These are phyloP conservation scores for Agaricus sinodeliciosus DNA, from an alignment of 768 basidiomycete species.

Conservation along the genomic window DNA sequence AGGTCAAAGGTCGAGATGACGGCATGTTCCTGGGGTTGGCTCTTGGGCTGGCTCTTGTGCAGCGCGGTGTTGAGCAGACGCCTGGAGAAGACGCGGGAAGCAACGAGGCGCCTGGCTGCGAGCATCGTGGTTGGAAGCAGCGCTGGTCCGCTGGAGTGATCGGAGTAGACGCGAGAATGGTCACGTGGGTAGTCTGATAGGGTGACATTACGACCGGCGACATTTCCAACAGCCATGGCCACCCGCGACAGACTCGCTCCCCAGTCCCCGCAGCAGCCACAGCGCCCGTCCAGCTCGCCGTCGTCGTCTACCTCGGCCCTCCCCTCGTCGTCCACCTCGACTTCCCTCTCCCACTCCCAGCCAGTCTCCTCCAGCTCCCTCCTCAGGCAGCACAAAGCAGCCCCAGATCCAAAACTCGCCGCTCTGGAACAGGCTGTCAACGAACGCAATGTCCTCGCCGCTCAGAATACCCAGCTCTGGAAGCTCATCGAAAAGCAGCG, in stretches of 20 bases:
- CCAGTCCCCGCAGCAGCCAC: conserved; percentile 25
- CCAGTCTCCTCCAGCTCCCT: conserved; percentile 46
- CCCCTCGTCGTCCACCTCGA: conserved; percentile 23
- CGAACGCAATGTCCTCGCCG: conserved; percentile 74
- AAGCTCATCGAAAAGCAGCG: conserved; percentile 92
- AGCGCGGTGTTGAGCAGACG: conserved; percentile 5
- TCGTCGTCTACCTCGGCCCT: conserved; percentile 23
- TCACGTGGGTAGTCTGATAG: not conserved
- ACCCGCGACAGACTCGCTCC: conserved; percentile 25
- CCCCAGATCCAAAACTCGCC: conserved; percentile 47
- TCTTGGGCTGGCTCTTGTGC: not conserved
- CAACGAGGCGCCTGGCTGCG: not conserved
- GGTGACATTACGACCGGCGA: not conserved
- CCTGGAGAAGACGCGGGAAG: not conserved
- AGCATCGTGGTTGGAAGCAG: conserved; percentile 2
- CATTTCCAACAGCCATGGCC: conserved; percentile 18
- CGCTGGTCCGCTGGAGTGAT: not conserved
- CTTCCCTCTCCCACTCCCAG: conserved; percentile 28
- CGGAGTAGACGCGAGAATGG: not conserved
- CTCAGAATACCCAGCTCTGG: conserved; percentile 90
- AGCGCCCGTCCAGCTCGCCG: conserved; percentile 25
- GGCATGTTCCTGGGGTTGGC: conserved; percentile 60
- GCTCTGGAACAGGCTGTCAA: conserved; percentile 74
- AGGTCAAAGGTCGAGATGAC: conserved; percentile 92
- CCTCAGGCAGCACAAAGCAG: conserved; percentile 45